Evolutionary conservation across 805 yeast species (phyloP).

Genomic region (Ogataea paradorogensis): DNA sequence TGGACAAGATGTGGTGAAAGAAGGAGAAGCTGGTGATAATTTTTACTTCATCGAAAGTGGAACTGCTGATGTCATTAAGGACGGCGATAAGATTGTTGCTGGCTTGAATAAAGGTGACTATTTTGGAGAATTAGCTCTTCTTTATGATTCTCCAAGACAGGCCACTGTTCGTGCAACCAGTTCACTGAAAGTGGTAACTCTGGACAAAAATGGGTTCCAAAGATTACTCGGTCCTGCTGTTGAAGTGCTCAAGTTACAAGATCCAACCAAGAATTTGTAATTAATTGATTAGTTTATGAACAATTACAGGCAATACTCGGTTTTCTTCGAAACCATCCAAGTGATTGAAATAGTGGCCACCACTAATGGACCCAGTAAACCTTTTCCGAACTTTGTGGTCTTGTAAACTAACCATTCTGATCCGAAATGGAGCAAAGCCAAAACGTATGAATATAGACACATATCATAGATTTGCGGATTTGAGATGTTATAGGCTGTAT

Average conservation of each 20-base stretch:
- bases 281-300: slow-evolving; percentile 1
- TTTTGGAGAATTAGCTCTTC: slow-evolving; percentile 93
- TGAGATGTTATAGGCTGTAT: slow-evolving; percentile 76
- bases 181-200: slow-evolving; percentile 80
- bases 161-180: slow-evolving; percentile 84
- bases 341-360: slow-evolving; percentile 69
- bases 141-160: slow-evolving; percentile 89
- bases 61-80: slow-evolving; percentile 68
- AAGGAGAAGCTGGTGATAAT: slow-evolving; percentile 82
- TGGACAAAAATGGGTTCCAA: slow-evolving; percentile 90
- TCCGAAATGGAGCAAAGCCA: slow-evolving; percentile 83
- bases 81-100: slow-evolving; percentile 57
- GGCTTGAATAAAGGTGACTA: slow-evolving; percentile 78
- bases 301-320: slow-evolving; percentile 44
- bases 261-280: slow-evolving; percentile 55
- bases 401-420: slow-evolving; percentile 77
- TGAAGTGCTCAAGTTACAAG: slow-evolving; percentile 79
- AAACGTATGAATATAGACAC: slow-evolving; percentile 72
- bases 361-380: slow-evolving; percentile 83
- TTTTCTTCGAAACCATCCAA: slow-evolving; percentile 80
- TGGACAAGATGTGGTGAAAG: slow-evolving; percentile 73
- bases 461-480: slow-evolving; percentile 73
- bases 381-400: slow-evolving; percentile 83
- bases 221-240: slow-evolving; percentile 93
- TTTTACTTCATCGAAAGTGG: slow-evolving; percentile 80